Conservation (phyloP, 1,284 basidiomycete genomes). For the Puccinia hordei region DNA sequence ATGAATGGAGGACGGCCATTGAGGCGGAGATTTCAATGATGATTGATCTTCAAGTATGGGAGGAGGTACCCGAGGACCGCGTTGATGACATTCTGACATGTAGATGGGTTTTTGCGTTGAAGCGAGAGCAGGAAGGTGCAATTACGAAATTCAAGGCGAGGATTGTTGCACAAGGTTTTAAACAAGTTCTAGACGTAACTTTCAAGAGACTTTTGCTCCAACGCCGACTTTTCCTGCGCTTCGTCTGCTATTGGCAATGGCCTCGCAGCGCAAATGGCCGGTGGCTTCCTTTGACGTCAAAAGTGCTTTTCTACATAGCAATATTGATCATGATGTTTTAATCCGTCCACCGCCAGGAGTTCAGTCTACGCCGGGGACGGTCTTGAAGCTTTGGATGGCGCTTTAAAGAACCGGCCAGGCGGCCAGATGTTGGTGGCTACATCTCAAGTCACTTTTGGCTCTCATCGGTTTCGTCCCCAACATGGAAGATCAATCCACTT, state of each 20-base stretch:
- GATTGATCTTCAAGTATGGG: neutral
- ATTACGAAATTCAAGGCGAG: too few relatives aligned
- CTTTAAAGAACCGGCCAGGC: slow-evolving; percentile 10
- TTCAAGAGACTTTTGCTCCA: too few relatives aligned
- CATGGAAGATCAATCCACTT: neutral
- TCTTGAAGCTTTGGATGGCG: neutral
- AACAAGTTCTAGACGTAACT: too few relatives aligned
- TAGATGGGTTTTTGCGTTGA: too few relatives aligned
- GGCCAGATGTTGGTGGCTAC: slow-evolving; percentile 31
- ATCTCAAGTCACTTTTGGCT: neutral
- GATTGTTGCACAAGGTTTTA: too few relatives aligned
- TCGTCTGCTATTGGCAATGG: neutral
- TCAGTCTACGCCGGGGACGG: neutral
- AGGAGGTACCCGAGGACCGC: neutral
- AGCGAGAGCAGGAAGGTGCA: too few relatives aligned
- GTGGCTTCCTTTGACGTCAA: slow-evolving; percentile 14
- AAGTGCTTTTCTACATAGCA: slow-evolving; percentile 2
- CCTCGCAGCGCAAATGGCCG: neutral
- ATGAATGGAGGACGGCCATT: too few relatives aligned
- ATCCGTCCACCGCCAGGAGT: neutral
- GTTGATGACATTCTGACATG: neutral
- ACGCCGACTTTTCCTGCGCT: too few relatives aligned
- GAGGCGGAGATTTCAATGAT: neutral
- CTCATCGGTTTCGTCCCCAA: neutral
- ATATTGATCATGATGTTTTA: slow-evolving; percentile 26